A percentile compares a stretch with the other conserved stretches of the same genome.
These are phyloP conservation scores for Periconia sp. DNA, from an alignment of 2,329 filamentous ascomycete genomes.

Conservation along the genomic window DNA sequence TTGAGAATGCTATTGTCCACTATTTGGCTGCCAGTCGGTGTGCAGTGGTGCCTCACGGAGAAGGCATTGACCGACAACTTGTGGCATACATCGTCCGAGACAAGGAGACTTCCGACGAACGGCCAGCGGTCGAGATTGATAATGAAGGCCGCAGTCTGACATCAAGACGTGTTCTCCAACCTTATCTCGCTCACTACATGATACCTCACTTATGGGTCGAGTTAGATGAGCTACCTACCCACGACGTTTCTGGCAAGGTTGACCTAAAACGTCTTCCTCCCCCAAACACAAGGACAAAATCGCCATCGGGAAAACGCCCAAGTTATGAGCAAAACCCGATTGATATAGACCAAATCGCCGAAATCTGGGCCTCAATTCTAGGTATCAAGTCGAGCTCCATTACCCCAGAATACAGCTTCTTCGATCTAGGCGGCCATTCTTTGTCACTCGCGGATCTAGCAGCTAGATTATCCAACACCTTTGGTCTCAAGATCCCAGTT, in stretches of 20 bases:
- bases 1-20: conserved; percentile 74
- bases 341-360: conserved; percentile 69
- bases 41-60: conserved; percentile 75
- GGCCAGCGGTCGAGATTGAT: conserved; percentile 69
- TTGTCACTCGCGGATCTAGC: conserved; percentile 78
- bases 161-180: conserved; percentile 68
- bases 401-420: conserved; percentile 76
- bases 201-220: conserved; percentile 80
- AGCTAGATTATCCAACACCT: conserved; percentile 70
- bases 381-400: conserved; percentile 68
- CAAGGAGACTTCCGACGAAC: conserved; percentile 62
- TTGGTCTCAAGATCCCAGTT: conserved; percentile 76
- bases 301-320: conserved; percentile 51
- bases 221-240: conserved; percentile 72
- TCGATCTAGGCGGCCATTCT: conserved; percentile 81
- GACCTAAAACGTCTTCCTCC: conserved; percentile 74
- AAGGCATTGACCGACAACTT: conserved; percentile 75
- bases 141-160: conserved; percentile 73
- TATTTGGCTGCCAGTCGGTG: conserved; percentile 74
- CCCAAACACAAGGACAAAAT: conserved; percentile 55
- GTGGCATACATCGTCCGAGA: conserved; percentile 79
- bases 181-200: conserved; percentile 81
- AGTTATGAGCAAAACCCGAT: conserved; percentile 68
- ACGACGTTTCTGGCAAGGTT: conserved; percentile 79
- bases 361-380: conserved; percentile 74